Base-by-base conservation (phyloP, 805 yeast species). In the Brettanomyces bruxellensis region DNA sequence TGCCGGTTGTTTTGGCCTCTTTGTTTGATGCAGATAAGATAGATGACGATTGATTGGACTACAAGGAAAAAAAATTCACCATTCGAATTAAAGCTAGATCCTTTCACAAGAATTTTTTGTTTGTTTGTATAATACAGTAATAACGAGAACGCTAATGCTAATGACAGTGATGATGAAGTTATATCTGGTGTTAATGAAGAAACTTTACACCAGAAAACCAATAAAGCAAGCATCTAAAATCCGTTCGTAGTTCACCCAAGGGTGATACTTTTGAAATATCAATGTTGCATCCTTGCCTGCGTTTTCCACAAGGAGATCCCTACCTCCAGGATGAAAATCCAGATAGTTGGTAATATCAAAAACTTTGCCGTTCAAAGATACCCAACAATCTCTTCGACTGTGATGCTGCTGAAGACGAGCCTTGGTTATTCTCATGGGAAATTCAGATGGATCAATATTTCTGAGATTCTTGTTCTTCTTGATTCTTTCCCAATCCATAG, bases 261-360 rank as follows among this genome's bases (percentile, higher is more conserved):
- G 55, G 51, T 76, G 81, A 51, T 83, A 85, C 63, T 81, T 79
- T 62, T 81, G 78, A 57, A 91, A 91, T 49, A 86, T 58, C 3
- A 65, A 53, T 3, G 96, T 87, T 1, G 91, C 93, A 60, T 91
- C 97, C 43, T 71, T 70, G 0, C 96, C 96, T 1, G 95, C 93
- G 56, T 84, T 78, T 44, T 78, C 75, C 78, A 86, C 69, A 38
- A 91, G 66, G 57, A 88, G 86, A 5, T 77, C 79, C 4, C 71
- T 79, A 2, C 99, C 99, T 34, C 99, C 99, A 0, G 99, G 99
- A 55, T 91, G 99, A 62, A 81, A 93, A 46, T 76, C 69, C 34
- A 93, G 59, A 62, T 93, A 91, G 11, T 84, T 80, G 0, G 96
- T 81, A n/a, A 91, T 70, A 57, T 90, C 87, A 67, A 86, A 91